Evolutionary conservation across 495 filamentous ascomycete species (phyloP).

Genomic region (Talaromyces adpressus): DNA sequence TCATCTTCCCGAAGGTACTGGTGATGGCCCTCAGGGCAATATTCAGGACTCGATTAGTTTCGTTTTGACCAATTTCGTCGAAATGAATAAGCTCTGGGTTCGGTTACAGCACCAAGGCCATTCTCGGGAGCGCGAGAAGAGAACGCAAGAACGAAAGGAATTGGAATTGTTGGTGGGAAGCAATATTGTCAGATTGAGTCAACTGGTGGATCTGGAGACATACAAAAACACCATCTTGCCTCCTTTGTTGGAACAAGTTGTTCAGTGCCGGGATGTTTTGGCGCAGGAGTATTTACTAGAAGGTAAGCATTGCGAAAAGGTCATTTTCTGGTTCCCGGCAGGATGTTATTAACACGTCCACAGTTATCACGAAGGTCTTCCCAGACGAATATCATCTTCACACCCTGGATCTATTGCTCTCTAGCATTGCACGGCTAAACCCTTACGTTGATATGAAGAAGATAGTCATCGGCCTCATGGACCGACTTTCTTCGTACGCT

Average conservation of each 20-base stretch:
- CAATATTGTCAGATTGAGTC: constrained; percentile 90
- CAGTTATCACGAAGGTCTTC: constrained; percentile 97
- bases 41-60: constrained; percentile 97
- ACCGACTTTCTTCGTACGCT: constrained; percentile 87
- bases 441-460: constrained; percentile 96
- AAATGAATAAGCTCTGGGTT: constrained; percentile 99
- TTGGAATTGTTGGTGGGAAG: constrained; percentile 91
- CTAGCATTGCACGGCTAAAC: constrained; percentile 83
- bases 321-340: background rate
- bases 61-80: constrained; percentile 95
- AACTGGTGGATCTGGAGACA: constrained; percentile 86
- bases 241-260: constrained; percentile 89
- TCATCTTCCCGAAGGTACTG: constrained; percentile 68
- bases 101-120: constrained; percentile 95
- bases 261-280: constrained; percentile 93
- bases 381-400: constrained; percentile 97
- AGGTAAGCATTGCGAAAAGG: constrained; percentile 34
- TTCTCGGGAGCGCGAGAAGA: constrained; percentile 84
- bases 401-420: constrained; percentile 88
- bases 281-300: constrained; percentile 97
- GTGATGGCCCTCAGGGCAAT: constrained; percentile 91
- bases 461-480: constrained; percentile 97
- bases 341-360: constrained; percentile 1
- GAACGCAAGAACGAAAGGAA: constrained; percentile 91
- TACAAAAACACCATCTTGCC: constrained; percentile 89